These are phyloP conservation scores for Fusarium pseudograminearum DNA, from an alignment of 2,329 filamentous ascomycete species.

Conservation along the genomic window DNA sequence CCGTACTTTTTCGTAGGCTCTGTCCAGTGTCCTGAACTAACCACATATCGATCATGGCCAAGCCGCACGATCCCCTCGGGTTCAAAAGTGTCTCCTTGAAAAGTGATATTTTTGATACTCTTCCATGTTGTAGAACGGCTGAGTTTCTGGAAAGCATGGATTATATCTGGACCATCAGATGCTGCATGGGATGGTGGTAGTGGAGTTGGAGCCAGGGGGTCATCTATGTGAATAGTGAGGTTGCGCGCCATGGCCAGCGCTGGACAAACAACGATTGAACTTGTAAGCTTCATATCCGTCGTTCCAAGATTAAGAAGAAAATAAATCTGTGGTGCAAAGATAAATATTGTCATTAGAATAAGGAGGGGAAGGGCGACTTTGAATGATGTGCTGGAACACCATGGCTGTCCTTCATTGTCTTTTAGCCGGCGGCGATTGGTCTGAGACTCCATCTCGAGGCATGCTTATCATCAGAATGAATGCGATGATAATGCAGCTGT, in stretches of 20 bases:
- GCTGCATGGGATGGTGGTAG: conserved; percentile 53
- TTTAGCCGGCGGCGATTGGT: neutral
- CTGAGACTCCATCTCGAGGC: conserved; percentile 20
- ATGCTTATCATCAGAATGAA: conserved; percentile 12
- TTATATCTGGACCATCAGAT: conserved; percentile 53
- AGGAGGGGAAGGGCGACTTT: conserved; percentile 36
- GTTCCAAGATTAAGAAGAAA: conserved; percentile 17
- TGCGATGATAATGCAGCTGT: neutral
- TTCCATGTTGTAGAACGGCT: conserved; percentile 58
- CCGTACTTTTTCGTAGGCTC: conserved; percentile 54
- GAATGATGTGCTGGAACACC: conserved; percentile 29
- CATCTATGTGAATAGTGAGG: conserved; percentile 50
- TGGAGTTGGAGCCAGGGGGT: conserved; percentile 51
- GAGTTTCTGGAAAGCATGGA: conserved; percentile 52
- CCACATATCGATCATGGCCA: conserved; percentile 57
- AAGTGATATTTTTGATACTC: conserved; percentile 55
- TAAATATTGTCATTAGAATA: conserved; percentile 30
- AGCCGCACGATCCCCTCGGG: conserved; percentile 62
- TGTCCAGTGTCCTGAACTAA: conserved; percentile 60
- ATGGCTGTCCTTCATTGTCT: neutral
- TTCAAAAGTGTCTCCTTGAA: conserved; percentile 61
- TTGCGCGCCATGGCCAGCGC: conserved; percentile 46
- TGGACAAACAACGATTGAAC: conserved; percentile 35
- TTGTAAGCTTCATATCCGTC: conserved; percentile 36
- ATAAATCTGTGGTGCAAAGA: conserved; percentile 30